Base-by-base conservation (phyloP, 2,329 filamentous ascomycete species). In the Aspergillus sp. region DNA sequence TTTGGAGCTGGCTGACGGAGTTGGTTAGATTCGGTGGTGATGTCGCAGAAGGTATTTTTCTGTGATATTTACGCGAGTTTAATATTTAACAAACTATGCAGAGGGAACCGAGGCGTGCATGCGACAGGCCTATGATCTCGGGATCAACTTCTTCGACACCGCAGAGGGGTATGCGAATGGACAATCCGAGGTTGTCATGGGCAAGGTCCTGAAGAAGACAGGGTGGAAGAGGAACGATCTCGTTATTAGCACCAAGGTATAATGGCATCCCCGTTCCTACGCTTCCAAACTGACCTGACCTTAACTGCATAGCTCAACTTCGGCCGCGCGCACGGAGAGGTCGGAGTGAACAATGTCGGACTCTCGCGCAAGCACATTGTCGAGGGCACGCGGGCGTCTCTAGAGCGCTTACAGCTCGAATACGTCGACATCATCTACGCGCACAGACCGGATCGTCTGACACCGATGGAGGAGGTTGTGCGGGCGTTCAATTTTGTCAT, bases 401-500 rank as follows among this genome's bases (percentile, higher is more conserved):
- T 90, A 27, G 75, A 84, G 66, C 82, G 87, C 33, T 77, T 89
- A 54, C 78, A 88, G 64, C 80, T 85, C 57, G 82, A 83, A 27
- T 90, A 90, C 67, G 86, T 90, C 34, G 88, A 90, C 68, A 77
- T 90, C 53, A 79, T 90, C 64, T 89, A 87, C 70, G 86, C 87
- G n/a, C 88, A 90, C 75, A 81, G 87, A 11, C 85, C 87, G 1
- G 88, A 90, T 69, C 80, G 85, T 12, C 76, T 73, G 44, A 89
- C 87, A 0, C 88, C 87, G 0, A 89, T 90, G 75, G 86, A 89
- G 71, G 88, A 90, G 77, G 86, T 82, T 0, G 86, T 90, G 40
- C 83, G 87, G 44, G 86, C 86, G 40, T 89, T 90, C 77, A 89
- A 89, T 77, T 79, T 88, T 71, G 75, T 90, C 39, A 89, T 91